Percentiles rank a stretch among this genome's conserved stretches.
phyloP scores from a whole-genome alignment of 2,329 filamentous ascomycete species.

The Aspergillus nomiae region DNA sequence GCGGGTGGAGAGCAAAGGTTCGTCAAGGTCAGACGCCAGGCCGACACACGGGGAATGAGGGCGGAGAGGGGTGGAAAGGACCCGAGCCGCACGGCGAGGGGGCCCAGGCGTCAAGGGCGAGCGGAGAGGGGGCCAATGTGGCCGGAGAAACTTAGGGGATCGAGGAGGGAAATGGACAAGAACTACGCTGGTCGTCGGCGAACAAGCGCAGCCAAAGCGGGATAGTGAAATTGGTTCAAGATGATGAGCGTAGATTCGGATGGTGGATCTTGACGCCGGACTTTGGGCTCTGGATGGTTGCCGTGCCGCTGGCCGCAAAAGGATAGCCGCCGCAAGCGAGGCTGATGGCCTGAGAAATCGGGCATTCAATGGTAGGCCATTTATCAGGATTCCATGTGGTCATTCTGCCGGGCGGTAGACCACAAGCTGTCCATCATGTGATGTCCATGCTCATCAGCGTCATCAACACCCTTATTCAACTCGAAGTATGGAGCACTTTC shows the following conservation, averaged over 20 bases:
- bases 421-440: neutral
- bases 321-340: conserved; percentile 45
- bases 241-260: conserved; percentile 28
- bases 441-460: neutral
- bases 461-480: neutral
- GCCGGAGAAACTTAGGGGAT: neutral
- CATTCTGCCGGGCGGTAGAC: neutral
- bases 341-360: conserved; percentile 16
- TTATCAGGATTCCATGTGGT: neutral
- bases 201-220: conserved; percentile 15
- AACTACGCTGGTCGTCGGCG: conserved; percentile 7
- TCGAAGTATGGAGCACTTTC: neutral
- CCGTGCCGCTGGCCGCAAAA: conserved; percentile 37
- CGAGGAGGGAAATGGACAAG: conserved; percentile 1
- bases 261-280: conserved; percentile 34
- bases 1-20: conserved; percentile 3
- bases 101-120: conserved; percentile 14
- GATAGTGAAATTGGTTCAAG: conserved; percentile 15
- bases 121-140: conserved; percentile 6
- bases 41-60: conserved; percentile 26
- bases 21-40: conserved; percentile 18
- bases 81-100: conserved; percentile 25
- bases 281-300: conserved; percentile 38
- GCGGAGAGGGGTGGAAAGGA: conserved; percentile 32
- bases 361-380: neutral